These are phyloP conservation scores for Apiospora sp. DNA, from an alignment of 2,329 filamentous ascomycete genomes.

Conservation along the genomic window DNA sequence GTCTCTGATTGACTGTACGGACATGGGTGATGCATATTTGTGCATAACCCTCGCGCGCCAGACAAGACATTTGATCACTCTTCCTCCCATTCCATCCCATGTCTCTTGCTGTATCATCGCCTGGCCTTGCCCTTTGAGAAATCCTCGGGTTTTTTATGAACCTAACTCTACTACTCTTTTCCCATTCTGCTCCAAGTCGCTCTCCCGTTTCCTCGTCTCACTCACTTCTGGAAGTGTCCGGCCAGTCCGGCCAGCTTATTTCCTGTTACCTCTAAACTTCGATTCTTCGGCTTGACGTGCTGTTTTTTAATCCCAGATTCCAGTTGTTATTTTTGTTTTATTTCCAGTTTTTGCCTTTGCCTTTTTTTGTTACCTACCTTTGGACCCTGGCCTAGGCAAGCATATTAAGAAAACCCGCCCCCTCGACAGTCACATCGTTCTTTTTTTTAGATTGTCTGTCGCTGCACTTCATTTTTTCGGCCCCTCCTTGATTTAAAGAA, in stretches of 20 bases:
- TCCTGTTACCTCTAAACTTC: conserved; percentile 15
- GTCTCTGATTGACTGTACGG: conserved; percentile 20
- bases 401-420: conserved; percentile 21
- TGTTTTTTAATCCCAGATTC: conserved; percentile 6
- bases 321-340: neutral
- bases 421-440: conserved; percentile 20
- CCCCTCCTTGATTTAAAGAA: neutral
- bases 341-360: neutral
- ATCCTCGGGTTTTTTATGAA: conserved; percentile 19
- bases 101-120: conserved; percentile 10
- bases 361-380: conserved; percentile 14
- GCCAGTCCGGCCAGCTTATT: conserved; percentile 23
- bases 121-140: conserved; percentile 10
- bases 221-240: conserved; percentile 23
- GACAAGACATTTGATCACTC: neutral
- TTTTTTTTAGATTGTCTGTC: conserved; percentile 18
- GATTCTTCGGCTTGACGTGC: conserved; percentile 19
- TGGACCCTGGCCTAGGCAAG: neutral
- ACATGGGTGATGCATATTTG: conserved; percentile 20
- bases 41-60: conserved; percentile 13
- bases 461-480: conserved; percentile 18
- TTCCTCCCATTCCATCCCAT: conserved; percentile 20
- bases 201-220: conserved; percentile 22
- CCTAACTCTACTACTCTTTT: conserved; percentile 4
- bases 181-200: conserved; percentile 15